Conservation (phyloP, 164 flowering plant species). For the Annona squamosa region DNA sequence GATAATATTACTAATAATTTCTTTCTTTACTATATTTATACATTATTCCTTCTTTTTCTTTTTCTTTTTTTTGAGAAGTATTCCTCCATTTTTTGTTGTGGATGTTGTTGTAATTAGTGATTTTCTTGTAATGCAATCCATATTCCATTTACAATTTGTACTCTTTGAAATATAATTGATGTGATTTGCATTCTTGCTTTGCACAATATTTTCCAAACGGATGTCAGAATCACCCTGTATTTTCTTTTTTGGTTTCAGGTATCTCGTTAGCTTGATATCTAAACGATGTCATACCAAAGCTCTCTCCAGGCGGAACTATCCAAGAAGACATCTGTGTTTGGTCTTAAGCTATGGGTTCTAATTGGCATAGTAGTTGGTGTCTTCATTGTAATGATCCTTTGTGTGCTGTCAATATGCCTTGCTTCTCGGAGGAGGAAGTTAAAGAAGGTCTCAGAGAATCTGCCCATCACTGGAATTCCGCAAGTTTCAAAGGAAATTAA, state of each 20-base stretch:
- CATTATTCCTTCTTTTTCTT: too few species aligned
- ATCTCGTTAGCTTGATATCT: slow-evolving; percentile 13
- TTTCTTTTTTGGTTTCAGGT: background rate
- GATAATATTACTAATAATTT: too few species aligned
- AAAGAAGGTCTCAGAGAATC: slow-evolving; percentile 27
- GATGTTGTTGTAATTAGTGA: too few species aligned
- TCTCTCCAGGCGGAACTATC: slow-evolving; percentile 41
- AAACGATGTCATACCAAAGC: slow-evolving; percentile 37
- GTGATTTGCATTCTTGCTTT: background rate
- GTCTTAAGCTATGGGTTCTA: slow-evolving; percentile 68
- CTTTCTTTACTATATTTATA: too few species aligned
- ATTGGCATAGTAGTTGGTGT: slow-evolving; percentile 47
- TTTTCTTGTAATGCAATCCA: too few species aligned
- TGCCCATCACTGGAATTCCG: slow-evolving; percentile 45
- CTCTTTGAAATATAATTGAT: background rate
- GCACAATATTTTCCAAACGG: too few species aligned
- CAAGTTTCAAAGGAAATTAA: slow-evolving; percentile 58
- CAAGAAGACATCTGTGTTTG: slow-evolving; percentile 40
- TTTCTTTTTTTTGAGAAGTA: too few species aligned
- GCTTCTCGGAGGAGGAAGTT: slow-evolving; percentile 58
- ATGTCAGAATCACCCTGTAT: background rate
- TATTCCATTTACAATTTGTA: too few species aligned
- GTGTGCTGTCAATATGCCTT: slow-evolving; percentile 44
- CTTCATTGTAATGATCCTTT: slow-evolving; percentile 43
- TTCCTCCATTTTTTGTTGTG: too few species aligned